Evolutionary conservation across 345 rosid species (phyloP).

Genomic region (Euphorbia lathyris): DNA sequence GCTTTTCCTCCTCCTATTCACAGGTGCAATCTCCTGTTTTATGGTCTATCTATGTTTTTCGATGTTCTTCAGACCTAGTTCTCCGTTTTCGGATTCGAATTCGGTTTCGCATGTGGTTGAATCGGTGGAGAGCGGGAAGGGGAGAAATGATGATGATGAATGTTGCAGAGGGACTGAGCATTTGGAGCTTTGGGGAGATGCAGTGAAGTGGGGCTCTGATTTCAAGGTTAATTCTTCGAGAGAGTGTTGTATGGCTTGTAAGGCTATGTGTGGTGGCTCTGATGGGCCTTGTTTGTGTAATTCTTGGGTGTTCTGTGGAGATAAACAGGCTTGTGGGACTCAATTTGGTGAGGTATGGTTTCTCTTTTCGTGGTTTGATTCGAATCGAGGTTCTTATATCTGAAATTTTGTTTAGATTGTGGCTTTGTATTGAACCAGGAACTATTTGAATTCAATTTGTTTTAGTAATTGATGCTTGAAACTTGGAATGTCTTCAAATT

Average conservation of each 20-base stretch:
- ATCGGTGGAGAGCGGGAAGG: background rate
- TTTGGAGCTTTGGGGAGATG: constrained; percentile 50
- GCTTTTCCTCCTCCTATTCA: constrained; percentile 20
- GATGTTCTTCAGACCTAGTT: constrained; percentile 8
- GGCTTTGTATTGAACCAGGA: background rate
- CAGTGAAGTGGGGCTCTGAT: constrained; percentile 44
- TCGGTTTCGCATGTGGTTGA: constrained; percentile 3
- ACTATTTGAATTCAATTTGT: too few species aligned
- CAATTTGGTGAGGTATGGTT: constrained; percentile 43
- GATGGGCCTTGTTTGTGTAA: constrained; percentile 39
- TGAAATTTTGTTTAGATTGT: background rate
- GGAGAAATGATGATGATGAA: constrained; percentile 11
- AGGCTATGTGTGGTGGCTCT: constrained; percentile 31
- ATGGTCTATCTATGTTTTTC: constrained; percentile 31
- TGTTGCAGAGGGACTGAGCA: constrained; percentile 42
- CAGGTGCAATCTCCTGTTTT: constrained; percentile 29
- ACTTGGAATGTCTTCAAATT: background rate
- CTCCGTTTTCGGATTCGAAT: constrained; percentile 9
- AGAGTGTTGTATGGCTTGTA: constrained; percentile 44
- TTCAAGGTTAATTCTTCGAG: constrained; percentile 38
- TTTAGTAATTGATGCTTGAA: background rate
- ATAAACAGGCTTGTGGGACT: constrained; percentile 32
- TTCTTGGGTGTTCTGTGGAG: constrained; percentile 54
- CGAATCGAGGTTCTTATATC: background rate
- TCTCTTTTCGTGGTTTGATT: background rate